Conservation (phyloP, 129 eudicot species). For the Artemisia annua region DNA sequence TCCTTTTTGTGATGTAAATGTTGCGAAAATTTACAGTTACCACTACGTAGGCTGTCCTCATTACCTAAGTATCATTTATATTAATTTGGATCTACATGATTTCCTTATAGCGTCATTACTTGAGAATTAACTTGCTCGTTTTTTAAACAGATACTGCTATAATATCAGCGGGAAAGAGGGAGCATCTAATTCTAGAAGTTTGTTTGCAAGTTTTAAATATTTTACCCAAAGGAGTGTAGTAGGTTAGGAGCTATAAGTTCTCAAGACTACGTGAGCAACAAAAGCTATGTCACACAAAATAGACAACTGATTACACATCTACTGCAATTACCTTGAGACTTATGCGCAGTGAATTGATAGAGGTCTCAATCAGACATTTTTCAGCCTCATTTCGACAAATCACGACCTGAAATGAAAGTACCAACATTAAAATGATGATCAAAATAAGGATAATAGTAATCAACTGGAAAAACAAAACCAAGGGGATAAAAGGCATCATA, state of each 20-base stretch:
- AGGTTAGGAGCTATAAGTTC: conserved; percentile 1
- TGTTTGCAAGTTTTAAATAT: not conserved
- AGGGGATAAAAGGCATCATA: not conserved
- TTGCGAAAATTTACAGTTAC: not conserved
- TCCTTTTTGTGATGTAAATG: not conserved
- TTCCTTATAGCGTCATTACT: not conserved
- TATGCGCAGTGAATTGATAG: conserved; percentile 89
- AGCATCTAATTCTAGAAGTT: not conserved
- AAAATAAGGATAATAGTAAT: conserved; percentile 1
- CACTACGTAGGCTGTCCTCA: too few relatives aligned
- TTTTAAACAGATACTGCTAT: not conserved
- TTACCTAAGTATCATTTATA: not conserved
- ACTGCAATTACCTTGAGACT: conserved; percentile 73
- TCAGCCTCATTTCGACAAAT: conserved; percentile 99
- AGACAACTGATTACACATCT: not conserved
- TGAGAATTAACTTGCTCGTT: not conserved
- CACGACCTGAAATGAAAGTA: conserved; percentile 54
- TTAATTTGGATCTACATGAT: conserved; percentile 11
- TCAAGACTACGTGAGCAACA: conserved; percentile 12
- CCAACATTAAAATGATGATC: conserved; percentile 16
- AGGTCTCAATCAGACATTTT: conserved; percentile 96
- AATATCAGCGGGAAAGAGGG: not conserved
- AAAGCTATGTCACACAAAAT: not conserved
- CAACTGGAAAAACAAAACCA: not conserved
- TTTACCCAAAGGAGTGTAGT: conserved; percentile 16